phyloP scores from a whole-genome alignment of 2,329 filamentous ascomycete species.

The Nannizziopsis barbatae region DNA sequence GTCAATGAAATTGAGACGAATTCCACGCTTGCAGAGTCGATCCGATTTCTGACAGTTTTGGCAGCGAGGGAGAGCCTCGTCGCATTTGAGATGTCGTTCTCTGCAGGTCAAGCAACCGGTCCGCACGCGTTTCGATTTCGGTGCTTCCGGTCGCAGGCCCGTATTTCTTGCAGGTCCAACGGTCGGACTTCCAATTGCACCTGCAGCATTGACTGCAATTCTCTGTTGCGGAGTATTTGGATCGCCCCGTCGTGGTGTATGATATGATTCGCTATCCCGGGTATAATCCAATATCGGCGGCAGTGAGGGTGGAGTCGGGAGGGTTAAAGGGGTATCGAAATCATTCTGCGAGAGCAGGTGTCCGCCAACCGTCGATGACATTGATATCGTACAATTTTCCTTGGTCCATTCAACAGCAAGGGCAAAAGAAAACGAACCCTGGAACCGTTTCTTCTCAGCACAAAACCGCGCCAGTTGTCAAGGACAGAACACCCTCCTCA shows the following conservation, averaged over 20 bases:
- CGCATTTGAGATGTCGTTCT: constrained; percentile 82
- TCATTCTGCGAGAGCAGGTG: constrained; percentile 18
- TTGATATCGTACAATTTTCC: constrained; percentile 12
- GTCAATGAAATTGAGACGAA: constrained; percentile 86
- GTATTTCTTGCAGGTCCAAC: background rate
- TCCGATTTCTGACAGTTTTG: constrained; percentile 83
- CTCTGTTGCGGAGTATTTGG: constrained; percentile 6
- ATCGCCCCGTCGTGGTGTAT: constrained; percentile 9
- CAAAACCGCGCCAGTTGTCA: constrained; percentile 10
- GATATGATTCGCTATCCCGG: constrained; percentile 12
- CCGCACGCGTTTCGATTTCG: constrained; percentile 71
- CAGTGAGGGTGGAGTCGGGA: constrained; percentile 11
- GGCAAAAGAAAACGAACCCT: background rate
- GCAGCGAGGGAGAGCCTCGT: constrained; percentile 56
- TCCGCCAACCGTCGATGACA: constrained; percentile 18
- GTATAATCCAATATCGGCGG: constrained; percentile 12
- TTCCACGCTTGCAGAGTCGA: constrained; percentile 70
- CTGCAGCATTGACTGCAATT: constrained; percentile 1
- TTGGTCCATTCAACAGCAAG: background rate
- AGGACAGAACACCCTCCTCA: constrained; percentile 5
- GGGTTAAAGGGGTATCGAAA: constrained; percentile 17
- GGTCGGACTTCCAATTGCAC: background rate
- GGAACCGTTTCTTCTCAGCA: constrained; percentile 10
- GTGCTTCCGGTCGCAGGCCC: constrained; percentile 16
- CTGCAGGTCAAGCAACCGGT: constrained; percentile 87